Evolutionary conservation across 148 eudicot genomes (phyloP).

Genomic region (Chenopodium quinoa): DNA sequence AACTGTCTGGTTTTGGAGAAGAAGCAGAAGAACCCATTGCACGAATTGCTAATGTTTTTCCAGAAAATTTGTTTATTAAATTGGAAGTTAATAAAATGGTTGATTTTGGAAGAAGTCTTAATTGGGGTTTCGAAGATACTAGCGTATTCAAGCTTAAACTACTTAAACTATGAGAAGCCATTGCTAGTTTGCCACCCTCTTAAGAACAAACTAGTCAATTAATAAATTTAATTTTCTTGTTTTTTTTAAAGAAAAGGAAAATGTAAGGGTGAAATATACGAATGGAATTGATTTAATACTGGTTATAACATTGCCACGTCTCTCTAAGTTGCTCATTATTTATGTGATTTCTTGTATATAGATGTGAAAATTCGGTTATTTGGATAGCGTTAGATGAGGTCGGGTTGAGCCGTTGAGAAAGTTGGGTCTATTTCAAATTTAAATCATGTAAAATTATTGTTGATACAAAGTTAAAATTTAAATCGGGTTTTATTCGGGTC

Average conservation of each 20-base stretch:
- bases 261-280: not conserved
- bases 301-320: not conserved
- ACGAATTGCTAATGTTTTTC: conserved; percentile 25
- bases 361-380: too few species aligned
- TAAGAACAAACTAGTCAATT: not conserved
- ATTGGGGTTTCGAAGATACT: conserved; percentile 25
- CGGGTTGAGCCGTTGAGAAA: too few species aligned
- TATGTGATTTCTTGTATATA: too few species aligned
- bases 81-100: not conserved
- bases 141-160: conserved; percentile 3
- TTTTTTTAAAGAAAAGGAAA: too few species aligned
- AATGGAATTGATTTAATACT: not conserved
- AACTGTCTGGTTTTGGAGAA: conserved; percentile 49
- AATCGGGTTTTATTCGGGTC: too few species aligned
- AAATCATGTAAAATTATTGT: too few species aligned
- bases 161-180: conserved; percentile 22
- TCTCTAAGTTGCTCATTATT: not conserved
- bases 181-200: conserved; percentile 6
- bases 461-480: too few species aligned
- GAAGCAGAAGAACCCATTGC: conserved; percentile 81
- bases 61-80: not conserved
- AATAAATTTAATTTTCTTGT: too few species aligned
- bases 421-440: too few species aligned
- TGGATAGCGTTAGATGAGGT: too few species aligned
- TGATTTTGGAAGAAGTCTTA: not conserved